Evolutionary conservation across 352 stramenopile genomes (phyloP).

Genomic region (Achlya hypogyna): DNA sequence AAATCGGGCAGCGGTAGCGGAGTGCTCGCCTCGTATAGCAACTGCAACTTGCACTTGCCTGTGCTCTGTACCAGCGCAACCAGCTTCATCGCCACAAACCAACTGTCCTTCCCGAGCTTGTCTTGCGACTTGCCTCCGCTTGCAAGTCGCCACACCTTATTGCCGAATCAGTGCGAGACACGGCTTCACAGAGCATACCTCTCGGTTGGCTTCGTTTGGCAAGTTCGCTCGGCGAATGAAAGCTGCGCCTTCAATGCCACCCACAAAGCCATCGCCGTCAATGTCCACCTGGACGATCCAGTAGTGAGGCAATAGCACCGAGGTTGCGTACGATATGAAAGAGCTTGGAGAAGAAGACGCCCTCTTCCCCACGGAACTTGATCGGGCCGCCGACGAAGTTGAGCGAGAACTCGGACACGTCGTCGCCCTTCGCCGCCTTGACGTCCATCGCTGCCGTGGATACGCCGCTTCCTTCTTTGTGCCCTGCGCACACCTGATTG

Average conservation of each 20-base stretch:
- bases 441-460: background rate
- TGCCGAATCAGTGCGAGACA: background rate
- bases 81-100: conserved; percentile 87
- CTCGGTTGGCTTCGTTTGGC: conserved; percentile 76
- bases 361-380: conserved; percentile 74
- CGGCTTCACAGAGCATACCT: conserved; percentile 29
- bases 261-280: conserved; percentile 65
- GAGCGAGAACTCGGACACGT: conserved; percentile 54
- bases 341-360: conserved; percentile 64
- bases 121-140: conserved; percentile 83
- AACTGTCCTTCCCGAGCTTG: conserved; percentile 82
- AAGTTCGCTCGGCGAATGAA: conserved; percentile 73
- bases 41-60: conserved; percentile 76
- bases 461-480: background rate
- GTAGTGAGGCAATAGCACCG: background rate
- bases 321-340: conserved; percentile 62
- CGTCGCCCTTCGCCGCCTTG: background rate
- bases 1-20: conserved; percentile 65
- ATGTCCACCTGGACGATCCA: conserved; percentile 48
- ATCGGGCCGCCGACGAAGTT: conserved; percentile 76
- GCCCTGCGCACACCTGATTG: background rate
- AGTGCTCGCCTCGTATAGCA: conserved; percentile 49
- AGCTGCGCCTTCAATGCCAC: conserved; percentile 56
- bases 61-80: conserved; percentile 79
- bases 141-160: conserved; percentile 77